These are phyloP conservation scores for Lichtheimia hyalospora DNA, from an alignment of 371 early-diverging fungal genomes.

Conservation along the genomic window DNA sequence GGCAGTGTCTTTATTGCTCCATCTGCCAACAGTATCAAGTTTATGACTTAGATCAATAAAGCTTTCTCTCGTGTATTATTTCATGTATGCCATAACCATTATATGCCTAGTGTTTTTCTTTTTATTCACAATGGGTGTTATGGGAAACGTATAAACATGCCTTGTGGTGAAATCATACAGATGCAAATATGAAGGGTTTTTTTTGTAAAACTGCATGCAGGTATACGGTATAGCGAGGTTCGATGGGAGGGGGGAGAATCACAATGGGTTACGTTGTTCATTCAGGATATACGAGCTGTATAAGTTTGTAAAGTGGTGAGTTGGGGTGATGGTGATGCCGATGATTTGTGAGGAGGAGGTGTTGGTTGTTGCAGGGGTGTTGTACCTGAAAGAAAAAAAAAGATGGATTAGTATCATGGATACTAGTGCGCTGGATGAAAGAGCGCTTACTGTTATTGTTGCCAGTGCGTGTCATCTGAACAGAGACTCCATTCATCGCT, in stretches of 20 bases:
- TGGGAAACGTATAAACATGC: conserved; percentile 1
- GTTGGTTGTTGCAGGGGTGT: conserved; percentile 10
- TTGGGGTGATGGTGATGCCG: conserved; percentile 6
- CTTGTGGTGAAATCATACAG: neutral
- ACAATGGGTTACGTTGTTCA: neutral
- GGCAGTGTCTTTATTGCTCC: conserved; percentile 38
- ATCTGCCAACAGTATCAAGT: conserved; percentile 21
- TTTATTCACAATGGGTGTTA: no score
- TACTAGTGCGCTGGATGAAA: neutral
- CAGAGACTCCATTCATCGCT: conserved; percentile 25
- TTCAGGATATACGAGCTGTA: neutral
- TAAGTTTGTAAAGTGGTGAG: neutral
- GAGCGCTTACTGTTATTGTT: neutral
- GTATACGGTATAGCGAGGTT: neutral
- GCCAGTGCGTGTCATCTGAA: neutral
- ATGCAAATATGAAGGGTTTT: no score
- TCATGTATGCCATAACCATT: neutral
- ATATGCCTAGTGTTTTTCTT: no score
- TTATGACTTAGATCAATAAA: conserved; percentile 11
- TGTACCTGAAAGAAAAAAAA: neutral
- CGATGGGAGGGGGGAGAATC: neutral
- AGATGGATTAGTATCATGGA: neutral
- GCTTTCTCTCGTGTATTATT: neutral
- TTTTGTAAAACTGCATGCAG: no score
- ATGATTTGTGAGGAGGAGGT: conserved; percentile 9